Evolutionary conservation across 371 early-diverging fungal species (phyloP).

Genomic region (Mortierella sp.): DNA sequence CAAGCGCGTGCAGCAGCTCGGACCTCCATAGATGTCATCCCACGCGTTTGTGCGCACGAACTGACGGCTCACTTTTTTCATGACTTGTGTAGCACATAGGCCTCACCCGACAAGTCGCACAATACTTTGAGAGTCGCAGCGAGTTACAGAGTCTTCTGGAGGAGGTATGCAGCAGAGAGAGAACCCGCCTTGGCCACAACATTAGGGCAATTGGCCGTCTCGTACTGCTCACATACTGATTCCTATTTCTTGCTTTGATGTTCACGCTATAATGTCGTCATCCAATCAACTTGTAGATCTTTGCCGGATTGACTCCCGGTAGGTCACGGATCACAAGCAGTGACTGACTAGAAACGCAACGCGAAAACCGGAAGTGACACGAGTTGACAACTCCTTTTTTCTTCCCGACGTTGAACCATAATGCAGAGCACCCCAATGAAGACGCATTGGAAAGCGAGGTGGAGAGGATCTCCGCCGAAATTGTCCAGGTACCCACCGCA

Average conservation of each 20-base stretch:
- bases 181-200: too few species aligned
- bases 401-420: background rate
- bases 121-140: conserved; percentile 49
- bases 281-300: conserved; percentile 40
- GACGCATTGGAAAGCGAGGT: conserved; percentile 35
- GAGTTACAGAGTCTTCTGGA: conserved; percentile 39
- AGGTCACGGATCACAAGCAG: conserved; percentile 19
- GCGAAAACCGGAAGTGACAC: background rate
- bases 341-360: background rate
- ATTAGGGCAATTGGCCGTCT: background rate
- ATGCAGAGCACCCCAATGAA: conserved; percentile 43
- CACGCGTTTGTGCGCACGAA: background rate
- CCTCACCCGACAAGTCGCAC: conserved; percentile 48
- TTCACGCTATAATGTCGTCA: background rate
- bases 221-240: conserved; percentile 1
- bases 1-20: too few species aligned
- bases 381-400: background rate
- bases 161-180: conserved; percentile 17
- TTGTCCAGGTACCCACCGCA: conserved; percentile 16
- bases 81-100: conserved; percentile 37
- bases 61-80: background rate
- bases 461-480: conserved; percentile 28
- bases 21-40: background rate
- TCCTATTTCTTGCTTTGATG: background rate
- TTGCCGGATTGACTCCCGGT: conserved; percentile 53